Conservation (phyloP, 768 basidiomycete genomes). For the Lactarius trivialis region DNA sequence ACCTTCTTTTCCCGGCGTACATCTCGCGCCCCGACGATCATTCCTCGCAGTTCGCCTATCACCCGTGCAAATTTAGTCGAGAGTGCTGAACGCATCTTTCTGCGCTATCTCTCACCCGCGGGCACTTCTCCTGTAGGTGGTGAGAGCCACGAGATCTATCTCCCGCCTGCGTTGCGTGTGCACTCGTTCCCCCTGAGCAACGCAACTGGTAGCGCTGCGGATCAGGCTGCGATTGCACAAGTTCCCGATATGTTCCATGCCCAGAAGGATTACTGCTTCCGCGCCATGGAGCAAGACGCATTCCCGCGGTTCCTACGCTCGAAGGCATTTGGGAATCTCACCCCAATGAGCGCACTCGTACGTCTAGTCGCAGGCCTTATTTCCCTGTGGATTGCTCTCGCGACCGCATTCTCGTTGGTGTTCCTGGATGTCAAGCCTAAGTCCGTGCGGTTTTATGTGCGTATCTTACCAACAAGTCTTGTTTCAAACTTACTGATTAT, state of each 20-base stretch:
- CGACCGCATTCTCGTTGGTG: conserved; percentile 82
- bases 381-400: conserved; percentile 91
- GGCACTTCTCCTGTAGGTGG: conserved; percentile 68
- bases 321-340: conserved; percentile 97
- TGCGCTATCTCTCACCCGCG: conserved; percentile 83
- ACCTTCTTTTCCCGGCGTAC: conserved; percentile 73
- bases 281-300: conserved; percentile 92
- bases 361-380: conserved; percentile 81
- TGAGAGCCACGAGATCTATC: conserved; percentile 96
- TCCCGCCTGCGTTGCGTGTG: conserved; percentile 88
- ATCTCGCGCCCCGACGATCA: conserved; percentile 88
- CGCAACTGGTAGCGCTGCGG: conserved; percentile 63
- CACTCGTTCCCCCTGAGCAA: conserved; percentile 82
- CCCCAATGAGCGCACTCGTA: conserved; percentile 82
- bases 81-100: conserved; percentile 93
- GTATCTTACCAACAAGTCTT: conserved; percentile 32
- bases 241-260: conserved; percentile 95
- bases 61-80: conserved; percentile 83
- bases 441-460: conserved; percentile 88
- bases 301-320: conserved; percentile 91
- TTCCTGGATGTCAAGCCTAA: conserved; percentile 93
- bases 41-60: conserved; percentile 87
- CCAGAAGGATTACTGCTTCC: conserved; percentile 96
- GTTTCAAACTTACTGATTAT: conserved; percentile 12
- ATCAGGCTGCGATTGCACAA: conserved; percentile 74